These are phyloP conservation scores for Atkinsonella hypoxylon DNA, from an alignment of 2,329 filamentous ascomycete genomes.

Conservation along the genomic window DNA sequence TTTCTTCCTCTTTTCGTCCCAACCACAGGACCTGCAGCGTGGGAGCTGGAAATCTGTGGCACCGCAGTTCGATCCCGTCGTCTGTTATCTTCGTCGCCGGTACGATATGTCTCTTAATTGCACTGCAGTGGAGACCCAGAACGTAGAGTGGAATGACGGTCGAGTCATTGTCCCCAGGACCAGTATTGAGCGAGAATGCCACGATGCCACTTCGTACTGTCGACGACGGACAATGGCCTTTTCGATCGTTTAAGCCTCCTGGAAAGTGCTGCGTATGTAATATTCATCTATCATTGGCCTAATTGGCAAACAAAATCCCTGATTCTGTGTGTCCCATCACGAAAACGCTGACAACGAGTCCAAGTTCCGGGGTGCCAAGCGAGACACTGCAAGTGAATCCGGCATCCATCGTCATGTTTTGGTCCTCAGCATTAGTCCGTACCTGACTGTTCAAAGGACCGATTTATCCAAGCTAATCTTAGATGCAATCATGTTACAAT, in stretches of 20 bases:
- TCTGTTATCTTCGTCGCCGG: conserved; percentile 19
- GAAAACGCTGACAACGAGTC: background rate
- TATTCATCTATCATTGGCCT: background rate
- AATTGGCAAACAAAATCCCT: background rate
- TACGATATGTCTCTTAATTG: conserved; percentile 34
- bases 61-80: background rate
- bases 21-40: background rate
- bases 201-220: background rate
- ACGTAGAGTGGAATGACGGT: conserved; percentile 16
- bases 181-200: background rate
- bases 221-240: background rate
- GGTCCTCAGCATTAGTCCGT: background rate
- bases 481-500: background rate
- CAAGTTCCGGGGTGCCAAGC: background rate
- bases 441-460: background rate
- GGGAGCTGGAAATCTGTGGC: background rate
- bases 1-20: background rate
- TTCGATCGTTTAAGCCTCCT: background rate
- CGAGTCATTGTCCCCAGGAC: background rate
- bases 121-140: conserved; percentile 35
- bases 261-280: background rate
- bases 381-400: background rate
- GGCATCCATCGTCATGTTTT: background rate
- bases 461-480: background rate
- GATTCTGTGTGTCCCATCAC: background rate